Conservation (phyloP, 208 protist genomes). For the Trypanosoma boissoni region DNA sequence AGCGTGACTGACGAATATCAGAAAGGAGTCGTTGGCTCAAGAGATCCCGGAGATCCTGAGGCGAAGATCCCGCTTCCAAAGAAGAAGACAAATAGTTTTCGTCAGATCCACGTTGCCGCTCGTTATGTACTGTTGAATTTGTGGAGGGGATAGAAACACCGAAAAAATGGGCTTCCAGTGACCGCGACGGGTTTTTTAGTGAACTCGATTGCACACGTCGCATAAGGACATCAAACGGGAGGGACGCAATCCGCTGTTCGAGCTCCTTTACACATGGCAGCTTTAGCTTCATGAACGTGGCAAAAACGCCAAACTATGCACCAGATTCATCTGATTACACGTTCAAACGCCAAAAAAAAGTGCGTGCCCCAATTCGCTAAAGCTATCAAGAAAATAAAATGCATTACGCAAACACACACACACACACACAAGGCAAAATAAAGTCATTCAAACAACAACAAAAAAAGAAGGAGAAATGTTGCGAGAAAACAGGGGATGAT, state of each 20-base stretch:
- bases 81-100: not conserved
- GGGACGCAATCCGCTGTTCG: constrained; percentile 10
- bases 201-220: constrained; percentile 80
- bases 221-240: constrained; percentile 68
- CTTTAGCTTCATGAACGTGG: constrained; percentile 3
- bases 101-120: not conserved
- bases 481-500: constrained; percentile 19
- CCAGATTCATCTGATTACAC: too few species aligned
- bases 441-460: not conserved
- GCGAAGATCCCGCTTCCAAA: constrained; percentile 1
- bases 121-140: not conserved
- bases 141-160: not conserved
- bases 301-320: too few species aligned
- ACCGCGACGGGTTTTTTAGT: constrained; percentile 50
- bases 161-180: constrained; percentile 69
- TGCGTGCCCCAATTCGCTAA: too few species aligned
- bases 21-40: constrained; percentile 26
- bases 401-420: not conserved
- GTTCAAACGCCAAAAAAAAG: too few species aligned
- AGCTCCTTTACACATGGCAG: constrained; percentile 2
- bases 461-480: constrained; percentile 17
- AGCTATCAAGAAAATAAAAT: not conserved
- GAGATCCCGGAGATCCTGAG: constrained; percentile 15
- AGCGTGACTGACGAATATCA: constrained; percentile 7
- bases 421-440: constrained; percentile 5